phyloP scores from a whole-genome alignment of 1,139 yeast species.

The Debaryomyces fabryi region DNA sequence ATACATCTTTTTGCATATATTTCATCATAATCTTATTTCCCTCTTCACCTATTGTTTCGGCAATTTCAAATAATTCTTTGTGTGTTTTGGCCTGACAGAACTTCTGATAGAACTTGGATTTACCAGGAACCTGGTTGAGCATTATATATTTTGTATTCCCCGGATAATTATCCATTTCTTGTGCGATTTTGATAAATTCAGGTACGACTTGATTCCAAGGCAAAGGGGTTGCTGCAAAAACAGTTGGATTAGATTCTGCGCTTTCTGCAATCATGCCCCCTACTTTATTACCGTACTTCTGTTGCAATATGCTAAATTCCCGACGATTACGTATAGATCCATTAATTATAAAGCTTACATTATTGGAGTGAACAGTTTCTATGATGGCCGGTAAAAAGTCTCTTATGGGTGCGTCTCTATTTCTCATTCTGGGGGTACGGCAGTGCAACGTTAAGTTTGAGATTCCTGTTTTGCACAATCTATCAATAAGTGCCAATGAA shows the following conservation, averaged over 20 bases:
- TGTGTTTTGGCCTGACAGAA: conserved; percentile 59
- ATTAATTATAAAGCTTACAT: conserved; percentile 75
- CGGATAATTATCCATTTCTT: conserved; percentile 57
- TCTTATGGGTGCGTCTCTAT: conserved; percentile 78
- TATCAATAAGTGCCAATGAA: conserved; percentile 63
- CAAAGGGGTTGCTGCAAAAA: conserved; percentile 54
- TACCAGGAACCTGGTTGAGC: conserved; percentile 79
- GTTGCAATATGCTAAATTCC: conserved; percentile 59
- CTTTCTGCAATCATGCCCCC: conserved; percentile 95
- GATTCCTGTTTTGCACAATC: conserved; percentile 80
- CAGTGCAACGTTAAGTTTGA: conserved; percentile 87
- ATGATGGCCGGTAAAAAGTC: conserved; percentile 64
- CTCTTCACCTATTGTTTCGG: conserved; percentile 31
- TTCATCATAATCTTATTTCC: conserved; percentile 37
- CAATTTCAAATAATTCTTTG: conserved; percentile 48
- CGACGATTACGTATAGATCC: conserved; percentile 66
- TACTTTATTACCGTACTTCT: conserved; percentile 53
- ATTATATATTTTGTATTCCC: conserved; percentile 82
- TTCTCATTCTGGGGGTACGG: conserved; percentile 87
- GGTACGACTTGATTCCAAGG: conserved; percentile 58
- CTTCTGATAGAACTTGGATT: conserved; percentile 58
- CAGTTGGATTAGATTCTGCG: conserved; percentile 85
- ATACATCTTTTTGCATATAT: conserved; percentile 36
- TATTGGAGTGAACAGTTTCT: conserved; percentile 59
- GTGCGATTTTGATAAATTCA: conserved; percentile 61